Evolutionary conservation across 2,329 filamentous ascomycete species (phyloP).

Genomic region (Geosmithia morbida): DNA sequence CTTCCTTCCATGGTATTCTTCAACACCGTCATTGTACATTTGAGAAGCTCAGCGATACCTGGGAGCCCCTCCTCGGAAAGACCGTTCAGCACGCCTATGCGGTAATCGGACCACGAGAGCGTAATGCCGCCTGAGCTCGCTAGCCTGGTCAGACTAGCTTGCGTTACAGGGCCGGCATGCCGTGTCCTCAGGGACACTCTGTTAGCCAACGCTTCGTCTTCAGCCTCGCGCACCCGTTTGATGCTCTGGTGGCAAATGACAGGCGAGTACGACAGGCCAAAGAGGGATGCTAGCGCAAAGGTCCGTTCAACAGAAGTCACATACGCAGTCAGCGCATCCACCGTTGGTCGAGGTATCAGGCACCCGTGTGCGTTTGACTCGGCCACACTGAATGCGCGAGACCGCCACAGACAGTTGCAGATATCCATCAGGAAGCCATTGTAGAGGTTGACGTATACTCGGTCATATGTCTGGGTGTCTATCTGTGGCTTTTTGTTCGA

Average conservation of each 20-base stretch:
- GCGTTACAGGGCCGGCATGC: constrained; percentile 57
- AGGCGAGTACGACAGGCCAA: constrained; percentile 45
- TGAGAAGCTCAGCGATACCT: constrained; percentile 60
- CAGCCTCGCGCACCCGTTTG: constrained; percentile 36
- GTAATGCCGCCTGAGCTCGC: constrained; percentile 49
- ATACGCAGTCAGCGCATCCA: constrained; percentile 31
- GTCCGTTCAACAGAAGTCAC: constrained; percentile 30
- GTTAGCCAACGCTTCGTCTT: constrained; percentile 35
- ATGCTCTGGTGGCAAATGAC: constrained; percentile 41
- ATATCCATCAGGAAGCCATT: constrained; percentile 81
- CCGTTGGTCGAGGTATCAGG: constrained; percentile 27
- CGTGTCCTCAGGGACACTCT: constrained; percentile 26
- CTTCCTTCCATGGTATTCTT: constrained; percentile 29
- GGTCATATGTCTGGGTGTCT: constrained; percentile 32
- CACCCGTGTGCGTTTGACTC: constrained; percentile 51
- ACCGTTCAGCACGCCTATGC: constrained; percentile 55
- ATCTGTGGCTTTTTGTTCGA: constrained; percentile 11
- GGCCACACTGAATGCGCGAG: constrained; percentile 49
- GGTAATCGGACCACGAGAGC: constrained; percentile 61
- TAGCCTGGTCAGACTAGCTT: constrained; percentile 48
- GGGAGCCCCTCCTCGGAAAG: constrained; percentile 48
- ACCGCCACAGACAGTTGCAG: constrained; percentile 72
- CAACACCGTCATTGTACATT: constrained; percentile 67
- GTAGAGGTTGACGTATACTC: constrained; percentile 51
- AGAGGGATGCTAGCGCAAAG: constrained; percentile 31